Conservation (phyloP, 345 rosid genomes). For the Lepidium didymum region DNA sequence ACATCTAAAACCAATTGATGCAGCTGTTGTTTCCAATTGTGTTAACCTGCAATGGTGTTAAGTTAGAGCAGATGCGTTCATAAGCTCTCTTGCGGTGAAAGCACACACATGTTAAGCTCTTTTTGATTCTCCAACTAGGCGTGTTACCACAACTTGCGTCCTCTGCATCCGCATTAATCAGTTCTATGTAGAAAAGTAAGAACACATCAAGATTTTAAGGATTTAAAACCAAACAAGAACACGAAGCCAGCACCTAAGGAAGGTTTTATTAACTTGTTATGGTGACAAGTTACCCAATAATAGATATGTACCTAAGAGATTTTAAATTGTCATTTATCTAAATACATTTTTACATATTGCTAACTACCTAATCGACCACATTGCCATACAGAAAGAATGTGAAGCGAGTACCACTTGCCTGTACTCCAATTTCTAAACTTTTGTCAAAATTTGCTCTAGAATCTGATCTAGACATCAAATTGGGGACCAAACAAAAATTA, state of each 20-base stretch:
- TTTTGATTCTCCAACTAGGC: constrained; percentile 70
- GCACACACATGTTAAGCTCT: constrained; percentile 87
- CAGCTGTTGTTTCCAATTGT: background rate
- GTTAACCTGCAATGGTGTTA: constrained; percentile 83
- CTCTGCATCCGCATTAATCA: constrained; percentile 30
- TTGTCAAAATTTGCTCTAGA: constrained; percentile 8
- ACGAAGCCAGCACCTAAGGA: background rate
- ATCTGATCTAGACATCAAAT: background rate
- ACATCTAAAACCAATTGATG: background rate
- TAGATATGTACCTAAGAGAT: background rate
- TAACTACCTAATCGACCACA: background rate
- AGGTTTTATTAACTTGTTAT: background rate
- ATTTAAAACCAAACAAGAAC: background rate
- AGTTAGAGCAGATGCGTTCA: constrained; percentile 57
- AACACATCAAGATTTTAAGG: background rate
- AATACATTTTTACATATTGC: too few relatives aligned
- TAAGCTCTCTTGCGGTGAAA: constrained; percentile 73
- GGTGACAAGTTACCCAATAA: background rate
- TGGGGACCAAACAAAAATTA: background rate
- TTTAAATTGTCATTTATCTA: background rate
- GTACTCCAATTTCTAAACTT: background rate
- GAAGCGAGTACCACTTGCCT: constrained; percentile 5
- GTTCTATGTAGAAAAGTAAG: background rate
- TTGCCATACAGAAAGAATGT: background rate
- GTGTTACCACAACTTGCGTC: constrained; percentile 47